Base-by-base conservation (phyloP, 1,139 yeast genomes). In the Candida tetrigidarum region DNA sequence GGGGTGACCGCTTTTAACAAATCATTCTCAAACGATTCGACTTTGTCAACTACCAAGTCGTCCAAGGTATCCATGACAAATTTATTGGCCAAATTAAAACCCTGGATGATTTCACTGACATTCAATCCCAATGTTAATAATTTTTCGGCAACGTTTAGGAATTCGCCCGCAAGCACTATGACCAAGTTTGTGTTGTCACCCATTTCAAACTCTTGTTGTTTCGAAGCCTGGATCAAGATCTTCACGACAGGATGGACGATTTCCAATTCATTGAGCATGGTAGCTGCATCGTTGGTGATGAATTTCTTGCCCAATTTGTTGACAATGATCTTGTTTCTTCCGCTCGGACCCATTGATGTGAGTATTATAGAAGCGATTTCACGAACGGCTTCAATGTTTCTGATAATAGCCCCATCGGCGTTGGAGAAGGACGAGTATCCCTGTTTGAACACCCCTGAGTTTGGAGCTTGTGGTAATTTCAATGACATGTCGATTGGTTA, bases 241-340 rank as follows among this genome's bases (percentile, higher is more conserved):
- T 93, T 93, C 16, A 95, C 99, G 1, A 97, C 98, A 6, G 99
- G 99, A 64, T 93, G 99, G 39, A 93, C 93, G 52, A 95, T 89
- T 55, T 93, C 98, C 47, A 93, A 74, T 65, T 95, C 98, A 55
- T 88, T 81, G 51, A 93, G 75, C 84, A 93, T 93, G 9, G 99
- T 93, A 35, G 98, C 97, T 11, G 98, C 98, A 67, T 95, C 99
- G 57, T 90, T 89, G 39, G 99, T 93, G 54, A 93, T 82, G 62
- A 91, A 89, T 29, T 88, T 86, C 65, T 85, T 91, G 48, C 92
- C 92, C 55, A 88, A 63, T 49, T 70, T 66, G 69, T 93, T 93
- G 47, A 92, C 97, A 59, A 93, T 86, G 64, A 95, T 91, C 78
- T 93, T 93, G 68, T 92, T 93, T 60, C 97, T 81, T 42, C 99